Evolutionary conservation across 768 basidiomycete species (phyloP).

Genomic region (Mycena crocata): DNA sequence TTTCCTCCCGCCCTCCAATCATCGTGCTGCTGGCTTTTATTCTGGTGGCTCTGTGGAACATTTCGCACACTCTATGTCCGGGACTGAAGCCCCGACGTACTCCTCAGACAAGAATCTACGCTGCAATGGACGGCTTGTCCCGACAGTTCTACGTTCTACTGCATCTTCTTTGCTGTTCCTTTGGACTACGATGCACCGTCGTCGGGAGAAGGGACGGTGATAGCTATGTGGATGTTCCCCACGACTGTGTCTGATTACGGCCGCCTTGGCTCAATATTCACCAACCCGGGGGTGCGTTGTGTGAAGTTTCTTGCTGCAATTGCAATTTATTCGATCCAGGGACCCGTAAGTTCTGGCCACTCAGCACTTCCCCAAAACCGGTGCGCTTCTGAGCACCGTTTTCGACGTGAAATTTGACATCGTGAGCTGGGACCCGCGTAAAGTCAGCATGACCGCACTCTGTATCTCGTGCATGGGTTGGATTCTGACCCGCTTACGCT

Average conservation of each 20-base stretch:
- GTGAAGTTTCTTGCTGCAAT: neutral
- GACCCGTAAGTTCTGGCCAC: constrained; percentile 29
- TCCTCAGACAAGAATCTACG: neutral
- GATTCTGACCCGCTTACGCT: neutral
- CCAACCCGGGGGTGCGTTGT: constrained; percentile 24
- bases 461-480: constrained; percentile 21
- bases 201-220: constrained; percentile 10
- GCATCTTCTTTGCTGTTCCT: constrained; percentile 19
- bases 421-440: constrained; percentile 32
- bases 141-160: constrained; percentile 26
- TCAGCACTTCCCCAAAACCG: constrained; percentile 3
- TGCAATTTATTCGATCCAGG: neutral
- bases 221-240: constrained; percentile 25
- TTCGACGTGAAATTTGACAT: constrained; percentile 30
- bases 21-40: no score
- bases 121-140: constrained; percentile 22
- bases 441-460: constrained; percentile 26
- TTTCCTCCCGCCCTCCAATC: no score
- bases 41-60: no score
- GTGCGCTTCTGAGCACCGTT: constrained; percentile 18
- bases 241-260: constrained; percentile 8
- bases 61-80: neutral
- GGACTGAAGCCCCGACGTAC: no score
- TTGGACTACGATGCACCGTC: constrained; percentile 17
- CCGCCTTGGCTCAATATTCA: constrained; percentile 26